Evolutionary conservation across 306 rosid genomes (phyloP).

Genomic region (Acacia melanoxylon): DNA sequence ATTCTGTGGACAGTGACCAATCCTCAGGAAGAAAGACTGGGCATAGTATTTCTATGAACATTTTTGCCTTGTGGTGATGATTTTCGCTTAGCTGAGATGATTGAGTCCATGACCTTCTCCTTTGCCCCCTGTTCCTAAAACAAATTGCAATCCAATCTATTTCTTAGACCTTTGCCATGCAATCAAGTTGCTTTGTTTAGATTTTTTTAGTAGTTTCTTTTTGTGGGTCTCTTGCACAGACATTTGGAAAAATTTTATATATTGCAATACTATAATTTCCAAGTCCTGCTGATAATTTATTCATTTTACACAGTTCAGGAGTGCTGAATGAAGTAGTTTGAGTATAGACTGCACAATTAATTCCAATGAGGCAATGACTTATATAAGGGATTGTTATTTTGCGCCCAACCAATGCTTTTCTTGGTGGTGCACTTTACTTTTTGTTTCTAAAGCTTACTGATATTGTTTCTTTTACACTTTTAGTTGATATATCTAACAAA

Average conservation of each 20-base stretch:
- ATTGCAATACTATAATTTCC: not conserved
- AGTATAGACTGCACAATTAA: not conserved
- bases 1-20: not conserved
- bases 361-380: not conserved
- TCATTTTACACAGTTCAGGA: not conserved
- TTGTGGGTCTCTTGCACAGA: conserved; percentile 9
- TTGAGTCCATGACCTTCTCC: not conserved
- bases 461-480: not conserved
- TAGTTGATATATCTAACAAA: not conserved
- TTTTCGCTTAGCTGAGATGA: conserved; percentile 23
- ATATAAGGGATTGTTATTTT: conserved; percentile 2
- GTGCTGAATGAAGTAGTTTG: conserved; percentile 3
- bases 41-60: conserved; percentile 25
- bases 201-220: not conserved
- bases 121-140: not conserved
- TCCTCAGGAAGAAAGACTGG: conserved; percentile 8
- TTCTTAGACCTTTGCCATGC: not conserved
- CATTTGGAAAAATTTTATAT: not conserved
- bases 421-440: not conserved
- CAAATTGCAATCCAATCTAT: conserved; percentile 3
- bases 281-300: conserved; percentile 12
- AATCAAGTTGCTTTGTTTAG: conserved; percentile 5
- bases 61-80: not conserved
- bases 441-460: not conserved
- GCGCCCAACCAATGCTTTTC: not conserved